phyloP scores from a whole-genome alignment of 805 yeast genomes.

The Teunomyces funiuensis region DNA sequence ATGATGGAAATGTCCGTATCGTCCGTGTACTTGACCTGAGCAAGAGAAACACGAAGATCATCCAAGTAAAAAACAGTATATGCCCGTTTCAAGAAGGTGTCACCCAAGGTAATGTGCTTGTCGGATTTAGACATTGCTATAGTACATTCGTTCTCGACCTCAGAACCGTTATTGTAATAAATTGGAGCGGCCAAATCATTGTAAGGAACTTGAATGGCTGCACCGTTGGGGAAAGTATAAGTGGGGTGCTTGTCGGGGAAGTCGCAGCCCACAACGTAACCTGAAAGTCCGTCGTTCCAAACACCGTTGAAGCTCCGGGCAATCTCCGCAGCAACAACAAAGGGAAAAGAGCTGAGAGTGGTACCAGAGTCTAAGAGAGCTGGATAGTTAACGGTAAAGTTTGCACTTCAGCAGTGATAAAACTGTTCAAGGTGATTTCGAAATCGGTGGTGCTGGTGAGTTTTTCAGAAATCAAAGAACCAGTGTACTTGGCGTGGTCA shows the following conservation, averaged over 20 bases:
- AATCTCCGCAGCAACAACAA: not conserved
- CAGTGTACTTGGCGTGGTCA: conserved; percentile 18
- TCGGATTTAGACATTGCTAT: not conserved
- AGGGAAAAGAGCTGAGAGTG: conserved; percentile 7
- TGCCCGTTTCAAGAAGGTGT: conserved; percentile 50
- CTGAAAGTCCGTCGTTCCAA: not conserved
- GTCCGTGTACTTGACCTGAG: conserved; percentile 41
- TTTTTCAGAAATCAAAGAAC: conserved; percentile 8
- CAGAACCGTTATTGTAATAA: not conserved
- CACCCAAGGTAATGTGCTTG: conserved; percentile 41
- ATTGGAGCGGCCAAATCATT: conserved; percentile 2
- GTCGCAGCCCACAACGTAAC: conserved; percentile 4
- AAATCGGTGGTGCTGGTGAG: not conserved
- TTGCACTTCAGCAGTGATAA: not conserved
- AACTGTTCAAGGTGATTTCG: conserved; percentile 2
- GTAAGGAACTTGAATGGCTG: conserved; percentile 8
- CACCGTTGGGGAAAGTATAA: conserved; percentile 8
- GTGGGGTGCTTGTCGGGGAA: conserved; percentile 8
- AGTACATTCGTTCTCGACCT: not conserved
- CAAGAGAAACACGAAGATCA: conserved; percentile 41
- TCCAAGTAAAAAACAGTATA: conserved; percentile 59
- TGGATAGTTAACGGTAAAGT: conserved; percentile 1
- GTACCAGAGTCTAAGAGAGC: conserved; percentile 12
- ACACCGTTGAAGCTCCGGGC: conserved; percentile 3
- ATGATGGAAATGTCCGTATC: conserved; percentile 8